These are phyloP conservation scores for Phanerochaete carnosa DNA, from an alignment of 768 basidiomycete genomes.

Conservation along the genomic window DNA sequence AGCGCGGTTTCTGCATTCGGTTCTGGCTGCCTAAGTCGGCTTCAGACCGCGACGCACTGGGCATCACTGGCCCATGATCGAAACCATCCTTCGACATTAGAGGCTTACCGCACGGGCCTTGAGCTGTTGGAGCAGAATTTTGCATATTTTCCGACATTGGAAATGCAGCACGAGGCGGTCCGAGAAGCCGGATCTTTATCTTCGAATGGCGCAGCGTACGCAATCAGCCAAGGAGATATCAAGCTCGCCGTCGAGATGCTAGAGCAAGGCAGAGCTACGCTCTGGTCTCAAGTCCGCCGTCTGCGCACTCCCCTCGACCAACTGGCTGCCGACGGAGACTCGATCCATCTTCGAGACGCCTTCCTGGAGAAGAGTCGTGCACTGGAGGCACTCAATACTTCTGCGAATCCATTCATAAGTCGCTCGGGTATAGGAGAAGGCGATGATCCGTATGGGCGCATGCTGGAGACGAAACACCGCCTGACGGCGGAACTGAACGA, in stretches of 20 bases:
- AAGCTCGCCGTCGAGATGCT: slow-evolving; percentile 21
- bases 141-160: background rate
- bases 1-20: no score
- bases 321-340: background rate
- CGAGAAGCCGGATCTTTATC: background rate
- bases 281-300: slow-evolving; percentile 20
- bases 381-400: background rate
- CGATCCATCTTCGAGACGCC: background rate
- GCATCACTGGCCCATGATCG: background rate
- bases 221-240: background rate
- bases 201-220: background rate
- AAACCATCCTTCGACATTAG: background rate
- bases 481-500: slow-evolving; percentile 9
- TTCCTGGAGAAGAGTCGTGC: background rate
- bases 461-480: slow-evolving; percentile 3
- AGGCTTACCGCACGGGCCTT: background rate
- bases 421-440: background rate
- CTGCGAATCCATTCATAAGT: background rate
- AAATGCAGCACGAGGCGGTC: background rate
- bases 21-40: background rate
- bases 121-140: background rate
- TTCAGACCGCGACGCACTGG: background rate
- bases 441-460: background rate
- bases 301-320: slow-evolving; percentile 16
- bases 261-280: slow-evolving; percentile 21